Conservation (phyloP, 2,329 filamentous ascomycete species). For the Aspergillus persii region DNA sequence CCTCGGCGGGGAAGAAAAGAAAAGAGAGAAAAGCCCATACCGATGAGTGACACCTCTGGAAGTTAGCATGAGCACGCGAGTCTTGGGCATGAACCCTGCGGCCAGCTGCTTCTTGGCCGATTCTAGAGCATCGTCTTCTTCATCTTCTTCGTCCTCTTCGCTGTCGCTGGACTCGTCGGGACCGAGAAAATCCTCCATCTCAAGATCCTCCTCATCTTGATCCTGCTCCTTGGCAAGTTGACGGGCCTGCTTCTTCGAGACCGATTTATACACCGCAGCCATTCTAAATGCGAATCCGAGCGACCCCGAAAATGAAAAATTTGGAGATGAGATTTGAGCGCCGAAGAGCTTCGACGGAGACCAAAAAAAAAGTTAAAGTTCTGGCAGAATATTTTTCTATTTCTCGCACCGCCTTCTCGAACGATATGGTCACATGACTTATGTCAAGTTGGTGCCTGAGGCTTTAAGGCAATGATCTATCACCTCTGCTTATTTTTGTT, state of each 20-base stretch:
- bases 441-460: neutral
- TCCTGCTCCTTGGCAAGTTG: conserved; percentile 51
- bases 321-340: conserved; percentile 8
- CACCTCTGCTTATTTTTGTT: no score
- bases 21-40: conserved; percentile 47
- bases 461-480: no score
- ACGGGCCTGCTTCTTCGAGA: conserved; percentile 58
- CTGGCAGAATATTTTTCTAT: conserved; percentile 38
- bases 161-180: conserved; percentile 40
- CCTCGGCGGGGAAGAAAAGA: neutral
- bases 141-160: conserved; percentile 31
- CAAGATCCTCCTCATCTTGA: conserved; percentile 45
- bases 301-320: conserved; percentile 12
- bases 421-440: neutral
- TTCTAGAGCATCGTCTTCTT: conserved; percentile 24
- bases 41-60: conserved; percentile 89
- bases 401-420: conserved; percentile 24
- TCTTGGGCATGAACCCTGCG: conserved; percentile 43
- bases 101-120: conserved; percentile 33
- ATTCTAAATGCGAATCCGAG: conserved; percentile 43
- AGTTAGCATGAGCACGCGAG: conserved; percentile 80
- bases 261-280: conserved; percentile 73
- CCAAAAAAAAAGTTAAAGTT: conserved; percentile 24
- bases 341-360: conserved; percentile 19
- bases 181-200: conserved; percentile 36